Evolutionary conservation across 441 rosid genomes (phyloP), one percentile per base, ranked within the genome.

Genomic region (Rhodomyrtus psidioides): DNA sequence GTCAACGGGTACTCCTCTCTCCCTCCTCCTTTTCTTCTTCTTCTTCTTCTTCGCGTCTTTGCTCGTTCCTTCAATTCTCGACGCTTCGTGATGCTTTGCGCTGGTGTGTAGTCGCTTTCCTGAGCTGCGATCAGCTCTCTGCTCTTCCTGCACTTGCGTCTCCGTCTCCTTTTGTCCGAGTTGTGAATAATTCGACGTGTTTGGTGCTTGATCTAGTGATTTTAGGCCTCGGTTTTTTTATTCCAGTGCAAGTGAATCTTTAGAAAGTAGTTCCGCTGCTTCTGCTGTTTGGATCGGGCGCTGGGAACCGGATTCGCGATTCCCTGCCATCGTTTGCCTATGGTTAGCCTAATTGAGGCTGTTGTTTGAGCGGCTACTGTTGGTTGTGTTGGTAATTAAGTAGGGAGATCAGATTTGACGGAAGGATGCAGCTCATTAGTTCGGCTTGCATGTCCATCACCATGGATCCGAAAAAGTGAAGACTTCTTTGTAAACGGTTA

Each of bases 1-100:
- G 94, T 91, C 87, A 89, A 91, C 92, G 96, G 92, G 95, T 93
- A 84, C 81, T 74, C 88, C 34, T 51, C 87, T 83, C 42, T 44
- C 16, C 4, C 53, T 12, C 53, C 53, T 51, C 53, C 4, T 3
- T 4, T 12, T 51, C 53, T 12, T 49, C 39, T 59, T 39, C 60
- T 56, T 74, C 53, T 49, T 49, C 53, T 82, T 39, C 81, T 56
- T 74, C 44, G 42, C 53, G 13, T 9, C 51, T 51, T 0, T 0
- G 76, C 46, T 65, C 26, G 46, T 9, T 65, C 53, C 46, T 34
- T 74, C 39, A 0, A 3, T 28, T 39, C 60, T 49, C 34, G 58
- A 2, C 26, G 23, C 58, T 51, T 28, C 59, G 27, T n/a, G 75
- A n/a, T n/a, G 30, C n/a, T 62, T 46, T 1, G 54, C 54, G 21